Evolutionary conservation across 176 grass and related monocot species (phyloP), one percentile per base, ranked within the genome.

Genomic region (Avena eriantha): DNA sequence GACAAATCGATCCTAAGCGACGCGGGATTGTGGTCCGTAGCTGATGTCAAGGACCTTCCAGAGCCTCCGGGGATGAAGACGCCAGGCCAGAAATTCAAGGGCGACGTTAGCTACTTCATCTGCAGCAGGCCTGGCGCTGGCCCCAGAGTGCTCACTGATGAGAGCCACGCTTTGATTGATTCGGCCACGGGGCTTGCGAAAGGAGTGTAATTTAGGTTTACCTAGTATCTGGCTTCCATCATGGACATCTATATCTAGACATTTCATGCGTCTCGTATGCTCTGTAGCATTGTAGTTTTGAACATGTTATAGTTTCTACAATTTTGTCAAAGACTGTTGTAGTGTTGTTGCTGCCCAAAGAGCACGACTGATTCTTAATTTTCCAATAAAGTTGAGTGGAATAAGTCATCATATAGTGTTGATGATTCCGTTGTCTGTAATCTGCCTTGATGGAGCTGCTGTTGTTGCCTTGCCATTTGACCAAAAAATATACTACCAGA

Each of bases 1-100:
- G 97, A 98, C 64, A 98, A 96, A 88, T 94, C 97, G 0, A 96
- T 96, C 80, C 69, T 98, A 67, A 64, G 85, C 15, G 89, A 88
- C 7, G 92, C 92, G 8, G 92, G 90, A 84, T 13, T 96, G 79
- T 87, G 89, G 69, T 96, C 93, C 15, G 54, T 94, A 50, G 80
- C 92, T 65, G 94, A 96, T 64, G 59, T 98, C 0, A 87, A 94
- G 57, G 87, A 87, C 73, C 88, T 98, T 33, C 84, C 89, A 59
- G 81, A 59, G 35, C 94, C 97, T 67, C 65, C 66, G 34, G 94
- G 94, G 88, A 85, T 47, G 78, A 96, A 96, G 77, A 58, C 17
- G 26, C 88, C 90, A 9, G 57, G 21, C 73, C 82, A 90, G 39
- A 92, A 87, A 67, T 87, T 83, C 66, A 83, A 79, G 35, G 89